A percentile compares a stretch with the other conserved stretches of the same genome.
Evolutionary conservation across 2,329 filamentous ascomycete species (phyloP).

Genomic region (Fonsecaea pedrosoi): DNA sequence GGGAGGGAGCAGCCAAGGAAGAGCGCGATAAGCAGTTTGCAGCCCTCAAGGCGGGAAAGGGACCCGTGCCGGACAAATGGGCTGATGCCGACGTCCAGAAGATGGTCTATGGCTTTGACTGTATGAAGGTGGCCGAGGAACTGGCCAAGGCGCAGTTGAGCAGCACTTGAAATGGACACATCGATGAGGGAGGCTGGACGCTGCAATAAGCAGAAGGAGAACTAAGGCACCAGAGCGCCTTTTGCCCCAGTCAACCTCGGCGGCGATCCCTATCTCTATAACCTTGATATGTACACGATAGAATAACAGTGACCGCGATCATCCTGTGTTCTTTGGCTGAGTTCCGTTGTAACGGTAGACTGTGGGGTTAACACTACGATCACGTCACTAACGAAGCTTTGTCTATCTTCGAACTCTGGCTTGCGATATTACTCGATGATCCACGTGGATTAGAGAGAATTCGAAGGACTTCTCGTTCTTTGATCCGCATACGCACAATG

Average conservation of each 20-base stretch:
- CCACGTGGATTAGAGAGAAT: background rate
- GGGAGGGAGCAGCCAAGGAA: constrained; percentile 64
- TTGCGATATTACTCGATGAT: background rate
- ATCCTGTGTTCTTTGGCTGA: background rate
- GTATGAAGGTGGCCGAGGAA: constrained; percentile 61
- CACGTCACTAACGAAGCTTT: background rate
- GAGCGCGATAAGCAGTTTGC: constrained; percentile 64
- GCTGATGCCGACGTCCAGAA: constrained; percentile 72
- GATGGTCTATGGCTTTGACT: constrained; percentile 70
- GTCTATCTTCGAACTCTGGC: background rate
- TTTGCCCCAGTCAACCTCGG: too few relatives aligned
- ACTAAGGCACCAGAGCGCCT: too few relatives aligned
- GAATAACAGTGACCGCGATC: background rate
- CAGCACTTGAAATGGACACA: background rate
- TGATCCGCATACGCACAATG: background rate
- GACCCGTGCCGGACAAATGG: constrained; percentile 70
- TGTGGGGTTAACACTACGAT: background rate
- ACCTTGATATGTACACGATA: background rate
- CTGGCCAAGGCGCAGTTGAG: constrained; percentile 37
- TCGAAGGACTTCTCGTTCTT: background rate
- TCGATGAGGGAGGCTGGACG: background rate
- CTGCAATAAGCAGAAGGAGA: background rate
- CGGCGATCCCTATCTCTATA: too few relatives aligned
- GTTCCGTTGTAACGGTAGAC: too few relatives aligned
- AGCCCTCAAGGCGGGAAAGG: constrained; percentile 57